Evolutionary conservation across 805 yeast genomes (phyloP).

Genomic region (Candida methanosorbosa): DNA sequence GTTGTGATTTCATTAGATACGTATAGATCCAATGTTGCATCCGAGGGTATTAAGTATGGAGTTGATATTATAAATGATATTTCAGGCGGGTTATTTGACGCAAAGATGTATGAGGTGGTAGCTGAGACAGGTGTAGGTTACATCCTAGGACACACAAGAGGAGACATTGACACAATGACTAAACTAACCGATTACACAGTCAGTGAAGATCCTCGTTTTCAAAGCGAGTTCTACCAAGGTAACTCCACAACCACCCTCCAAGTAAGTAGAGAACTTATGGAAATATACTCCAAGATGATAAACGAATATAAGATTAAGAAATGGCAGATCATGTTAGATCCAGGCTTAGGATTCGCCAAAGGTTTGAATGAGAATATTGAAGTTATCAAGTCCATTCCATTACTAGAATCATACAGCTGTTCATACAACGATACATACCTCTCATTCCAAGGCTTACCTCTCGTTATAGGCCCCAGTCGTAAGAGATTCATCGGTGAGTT

Average conservation of each 20-base stretch:
- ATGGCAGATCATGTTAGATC: conserved; percentile 91
- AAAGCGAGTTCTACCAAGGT: background rate
- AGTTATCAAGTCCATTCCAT: conserved; percentile 42
- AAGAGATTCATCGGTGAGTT: conserved; percentile 78
- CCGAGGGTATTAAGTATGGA: conserved; percentile 58
- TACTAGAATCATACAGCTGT: conserved; percentile 39
- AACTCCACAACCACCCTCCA: background rate
- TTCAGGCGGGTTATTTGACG: conserved; percentile 70
- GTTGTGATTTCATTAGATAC: conserved; percentile 81
- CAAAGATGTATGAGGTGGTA: conserved; percentile 57
- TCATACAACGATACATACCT: conserved; percentile 20
- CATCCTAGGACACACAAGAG: conserved; percentile 78
- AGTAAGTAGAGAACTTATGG: conserved; percentile 48
- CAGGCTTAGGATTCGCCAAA: conserved; percentile 97
- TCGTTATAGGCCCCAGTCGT: conserved; percentile 81
- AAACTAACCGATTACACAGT: conserved; percentile 41
- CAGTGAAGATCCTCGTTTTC: conserved; percentile 18
- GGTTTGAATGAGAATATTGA: conserved; percentile 58
- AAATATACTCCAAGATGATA: conserved; percentile 33
- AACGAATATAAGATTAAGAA: conserved; percentile 54
- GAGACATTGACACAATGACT: conserved; percentile 69
- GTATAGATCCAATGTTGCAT: conserved; percentile 69
- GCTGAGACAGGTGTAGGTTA: conserved; percentile 68
- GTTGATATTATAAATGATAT: conserved; percentile 92
- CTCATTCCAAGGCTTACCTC: conserved; percentile 48